Conservation (phyloP, 2,329 filamentous ascomycete species). For the Orbilia javanica region DNA sequence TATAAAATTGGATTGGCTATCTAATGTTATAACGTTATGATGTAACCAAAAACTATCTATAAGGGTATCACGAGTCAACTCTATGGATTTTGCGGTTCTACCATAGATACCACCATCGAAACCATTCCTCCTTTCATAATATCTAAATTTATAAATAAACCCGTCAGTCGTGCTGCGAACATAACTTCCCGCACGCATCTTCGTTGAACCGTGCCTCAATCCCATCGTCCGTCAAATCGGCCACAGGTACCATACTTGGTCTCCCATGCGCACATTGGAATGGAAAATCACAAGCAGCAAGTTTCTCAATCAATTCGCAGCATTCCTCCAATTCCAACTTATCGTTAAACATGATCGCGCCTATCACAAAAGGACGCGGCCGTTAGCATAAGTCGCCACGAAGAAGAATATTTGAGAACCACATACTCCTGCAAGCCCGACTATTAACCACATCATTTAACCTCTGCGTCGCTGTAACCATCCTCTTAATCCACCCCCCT, state of each 20-base stretch:
- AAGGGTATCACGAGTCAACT: background rate
- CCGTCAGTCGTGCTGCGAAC: background rate
- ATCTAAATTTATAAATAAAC: no score
- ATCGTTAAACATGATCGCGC: conserved; percentile 89
- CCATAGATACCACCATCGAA: no score
- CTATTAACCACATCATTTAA: conserved; percentile 10
- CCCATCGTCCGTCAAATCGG: conserved; percentile 67
- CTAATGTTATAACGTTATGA: no score
- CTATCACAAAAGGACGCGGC: conserved; percentile 71
- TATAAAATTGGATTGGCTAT: no score
- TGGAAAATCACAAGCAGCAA: conserved; percentile 77
- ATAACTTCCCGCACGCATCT: conserved; percentile 3
- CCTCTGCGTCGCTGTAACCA: conserved; percentile 10
- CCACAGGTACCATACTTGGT: conserved; percentile 75
- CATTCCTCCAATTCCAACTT: conserved; percentile 73
- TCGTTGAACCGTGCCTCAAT: conserved; percentile 17
- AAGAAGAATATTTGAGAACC: conserved; percentile 67
- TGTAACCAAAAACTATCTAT: background rate
- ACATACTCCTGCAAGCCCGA: conserved; percentile 70
- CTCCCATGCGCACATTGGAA: conserved; percentile 87
- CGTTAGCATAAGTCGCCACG: conserved; percentile 82
- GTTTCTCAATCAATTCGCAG: conserved; percentile 69
- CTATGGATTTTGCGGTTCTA: background rate
- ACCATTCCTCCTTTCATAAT: no score
- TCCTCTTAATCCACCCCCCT: conserved; percentile 49